Percentiles rank a stretch among this genome's conserved stretches.
Conservation (phyloP, 1,139 yeast genomes). For the Meyerozyma athensensis region DNA sequence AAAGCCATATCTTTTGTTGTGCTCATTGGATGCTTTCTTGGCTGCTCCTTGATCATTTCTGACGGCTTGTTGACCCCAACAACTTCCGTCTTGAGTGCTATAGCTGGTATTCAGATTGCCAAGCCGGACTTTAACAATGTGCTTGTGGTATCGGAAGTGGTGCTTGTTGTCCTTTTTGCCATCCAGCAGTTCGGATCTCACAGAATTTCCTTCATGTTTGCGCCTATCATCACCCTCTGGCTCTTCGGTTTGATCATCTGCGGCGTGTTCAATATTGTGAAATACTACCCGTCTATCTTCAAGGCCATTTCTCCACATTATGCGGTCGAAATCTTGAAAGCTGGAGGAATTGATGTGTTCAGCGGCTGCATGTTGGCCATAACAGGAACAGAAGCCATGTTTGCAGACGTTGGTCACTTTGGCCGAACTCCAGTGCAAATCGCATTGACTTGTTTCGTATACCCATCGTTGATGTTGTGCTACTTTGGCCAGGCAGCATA, state of each 20-base stretch:
- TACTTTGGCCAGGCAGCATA: constrained; percentile 59
- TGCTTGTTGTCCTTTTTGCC: constrained; percentile 39
- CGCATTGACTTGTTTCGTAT: constrained; percentile 42
- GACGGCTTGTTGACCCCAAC: constrained; percentile 63
- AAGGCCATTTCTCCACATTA: constrained; percentile 47
- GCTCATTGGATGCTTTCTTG: constrained; percentile 43
- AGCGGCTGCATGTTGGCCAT: constrained; percentile 51
- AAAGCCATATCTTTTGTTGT: constrained; percentile 28
- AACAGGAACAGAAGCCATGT: constrained; percentile 62
- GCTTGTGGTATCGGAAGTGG: constrained; percentile 45
- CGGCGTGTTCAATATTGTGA: constrained; percentile 43
- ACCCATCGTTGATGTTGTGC: constrained; percentile 45
- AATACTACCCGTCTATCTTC: constrained; percentile 40
- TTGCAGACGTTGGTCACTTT: constrained; percentile 58
- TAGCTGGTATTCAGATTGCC: constrained; percentile 46
- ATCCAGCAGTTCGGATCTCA: constrained; percentile 46
- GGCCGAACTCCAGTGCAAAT: constrained; percentile 47
- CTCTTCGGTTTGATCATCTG: constrained; percentile 37
- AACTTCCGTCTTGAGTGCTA: constrained; percentile 53
- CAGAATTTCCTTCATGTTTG: constrained; percentile 38
- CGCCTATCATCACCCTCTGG: constrained; percentile 54
- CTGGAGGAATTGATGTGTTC: constrained; percentile 40
- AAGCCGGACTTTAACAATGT: constrained; percentile 33
- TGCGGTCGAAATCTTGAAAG: constrained; percentile 40
- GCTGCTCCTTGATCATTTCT: constrained; percentile 51